A percentile compares a stretch with the other conserved stretches of the same genome.
These are phyloP conservation scores for Yamadazyma sp. DNA, from an alignment of 805 yeast genomes.

Conservation along the genomic window DNA sequence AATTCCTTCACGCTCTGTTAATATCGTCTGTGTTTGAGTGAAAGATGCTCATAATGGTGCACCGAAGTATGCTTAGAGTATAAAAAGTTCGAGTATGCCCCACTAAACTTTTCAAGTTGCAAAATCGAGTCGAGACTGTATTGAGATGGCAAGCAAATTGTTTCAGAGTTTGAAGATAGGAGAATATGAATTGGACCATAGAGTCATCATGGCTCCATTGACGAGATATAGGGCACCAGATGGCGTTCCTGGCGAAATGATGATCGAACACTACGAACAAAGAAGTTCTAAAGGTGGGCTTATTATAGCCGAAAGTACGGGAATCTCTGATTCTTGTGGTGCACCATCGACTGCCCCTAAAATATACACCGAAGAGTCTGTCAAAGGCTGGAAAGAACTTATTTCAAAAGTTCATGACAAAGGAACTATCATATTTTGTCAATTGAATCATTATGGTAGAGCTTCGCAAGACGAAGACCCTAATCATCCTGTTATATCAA, in stretches of 20 bases:
- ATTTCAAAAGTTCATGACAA: constrained; percentile 44
- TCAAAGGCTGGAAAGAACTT: constrained; percentile 47
- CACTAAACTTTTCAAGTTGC: too few species aligned
- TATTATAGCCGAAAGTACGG: constrained; percentile 32
- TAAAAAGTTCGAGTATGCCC: too few species aligned
- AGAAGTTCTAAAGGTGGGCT: constrained; percentile 31
- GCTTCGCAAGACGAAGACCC: constrained; percentile 15
- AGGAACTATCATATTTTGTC: constrained; percentile 41
- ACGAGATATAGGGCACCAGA: constrained; percentile 12
- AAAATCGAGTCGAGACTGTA: too few species aligned
- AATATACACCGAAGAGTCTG: constrained; percentile 46
- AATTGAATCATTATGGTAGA: constrained; percentile 54
- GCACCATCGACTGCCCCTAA: constrained; percentile 45
- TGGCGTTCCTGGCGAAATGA: constrained; percentile 9
- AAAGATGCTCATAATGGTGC: too few species aligned
- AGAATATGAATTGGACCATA: constrained; percentile 6
- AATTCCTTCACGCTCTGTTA: too few species aligned
- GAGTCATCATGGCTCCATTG: constrained; percentile 14
- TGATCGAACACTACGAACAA: constrained; percentile 25
- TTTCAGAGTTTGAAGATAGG: constrained; percentile 9
- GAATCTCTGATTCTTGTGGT: constrained; percentile 32
- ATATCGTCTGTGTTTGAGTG: too few species aligned
- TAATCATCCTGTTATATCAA: constrained; percentile 3
- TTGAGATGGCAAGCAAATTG: too few species aligned
- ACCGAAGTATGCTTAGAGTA: too few species aligned